phyloP scores from a whole-genome alignment of 1,139 yeast species.

The Yamadazyma siamensis region DNA sequence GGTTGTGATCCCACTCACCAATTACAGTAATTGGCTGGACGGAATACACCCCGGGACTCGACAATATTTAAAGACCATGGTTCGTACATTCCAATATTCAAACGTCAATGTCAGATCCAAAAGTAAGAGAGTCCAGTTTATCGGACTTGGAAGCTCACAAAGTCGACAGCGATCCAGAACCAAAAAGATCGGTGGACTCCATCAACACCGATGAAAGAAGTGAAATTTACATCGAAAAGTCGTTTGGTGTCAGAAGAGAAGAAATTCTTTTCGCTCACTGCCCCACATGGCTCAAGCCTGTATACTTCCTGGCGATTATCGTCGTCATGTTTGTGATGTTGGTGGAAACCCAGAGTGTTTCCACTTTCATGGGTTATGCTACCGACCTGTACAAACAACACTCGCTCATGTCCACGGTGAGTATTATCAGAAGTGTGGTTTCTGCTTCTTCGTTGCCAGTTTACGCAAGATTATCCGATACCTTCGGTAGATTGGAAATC shows the following conservation, averaged over 20 bases:
- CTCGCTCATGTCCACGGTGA: conserved; percentile 62
- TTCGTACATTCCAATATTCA: no score
- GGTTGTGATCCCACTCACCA: no score
- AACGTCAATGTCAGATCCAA: no score
- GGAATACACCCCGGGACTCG: no score
- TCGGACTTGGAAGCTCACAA: no score
- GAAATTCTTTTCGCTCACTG: conserved; percentile 1
- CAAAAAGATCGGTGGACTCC: no score
- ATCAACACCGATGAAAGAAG: no score
- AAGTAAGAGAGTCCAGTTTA: no score
- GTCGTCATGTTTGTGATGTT: conserved; percentile 1
- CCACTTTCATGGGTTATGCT: conserved; percentile 38
- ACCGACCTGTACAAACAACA: conserved; percentile 54
- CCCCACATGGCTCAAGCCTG: neutral
- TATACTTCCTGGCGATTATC: conserved; percentile 1
- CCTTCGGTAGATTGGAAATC: conserved; percentile 64
- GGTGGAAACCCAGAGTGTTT: conserved; percentile 18
- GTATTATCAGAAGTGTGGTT: conserved; percentile 57
- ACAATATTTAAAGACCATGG: no score
- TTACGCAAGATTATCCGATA: conserved; percentile 66
- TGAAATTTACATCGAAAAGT: conserved; percentile 1
- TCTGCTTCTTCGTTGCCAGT: conserved; percentile 70
- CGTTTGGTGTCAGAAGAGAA: conserved; percentile 2
- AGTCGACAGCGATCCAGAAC: no score
- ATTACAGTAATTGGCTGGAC: no score